Conservation (phyloP, 768 basidiomycete genomes). For the Russula vinacea region DNA sequence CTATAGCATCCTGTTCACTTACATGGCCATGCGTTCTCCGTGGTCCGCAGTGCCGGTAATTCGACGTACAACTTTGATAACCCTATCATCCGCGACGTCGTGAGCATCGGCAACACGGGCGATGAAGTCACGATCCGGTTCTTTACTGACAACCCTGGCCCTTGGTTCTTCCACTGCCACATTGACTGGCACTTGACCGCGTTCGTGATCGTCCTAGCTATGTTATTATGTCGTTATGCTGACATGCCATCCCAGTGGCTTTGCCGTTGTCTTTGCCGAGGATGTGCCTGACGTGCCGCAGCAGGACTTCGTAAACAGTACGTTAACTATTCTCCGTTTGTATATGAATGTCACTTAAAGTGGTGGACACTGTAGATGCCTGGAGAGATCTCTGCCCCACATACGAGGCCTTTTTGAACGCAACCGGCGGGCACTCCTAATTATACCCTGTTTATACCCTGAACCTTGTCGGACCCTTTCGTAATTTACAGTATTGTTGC, state of each 20-base stretch:
- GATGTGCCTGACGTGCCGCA: constrained; percentile 18
- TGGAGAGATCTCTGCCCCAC: constrained; percentile 15
- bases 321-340: background rate
- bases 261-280: constrained; percentile 26
- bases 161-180: constrained; percentile 37
- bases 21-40: constrained; percentile 23
- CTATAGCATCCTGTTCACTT: constrained; percentile 27
- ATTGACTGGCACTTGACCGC: constrained; percentile 34
- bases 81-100: constrained; percentile 30
- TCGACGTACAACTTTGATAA: constrained; percentile 26
- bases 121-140: constrained; percentile 35
- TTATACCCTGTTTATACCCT: background rate
- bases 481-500: background rate
- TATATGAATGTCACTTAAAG: background rate
- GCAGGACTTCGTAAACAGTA: background rate
- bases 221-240: constrained; percentile 33
- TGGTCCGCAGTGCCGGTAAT: constrained; percentile 22
- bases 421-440: background rate
- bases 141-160: constrained; percentile 35
- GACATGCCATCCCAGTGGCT: constrained; percentile 10
- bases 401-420: constrained; percentile 10
- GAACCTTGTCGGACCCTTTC: background rate
- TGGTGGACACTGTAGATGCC: background rate
- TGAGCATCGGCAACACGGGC: constrained; percentile 22
- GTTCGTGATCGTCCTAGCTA: constrained; percentile 63